phyloP scores from a whole-genome alignment of 176 grass and related monocot genomes.

The Dendrocalamus sinicus region DNA sequence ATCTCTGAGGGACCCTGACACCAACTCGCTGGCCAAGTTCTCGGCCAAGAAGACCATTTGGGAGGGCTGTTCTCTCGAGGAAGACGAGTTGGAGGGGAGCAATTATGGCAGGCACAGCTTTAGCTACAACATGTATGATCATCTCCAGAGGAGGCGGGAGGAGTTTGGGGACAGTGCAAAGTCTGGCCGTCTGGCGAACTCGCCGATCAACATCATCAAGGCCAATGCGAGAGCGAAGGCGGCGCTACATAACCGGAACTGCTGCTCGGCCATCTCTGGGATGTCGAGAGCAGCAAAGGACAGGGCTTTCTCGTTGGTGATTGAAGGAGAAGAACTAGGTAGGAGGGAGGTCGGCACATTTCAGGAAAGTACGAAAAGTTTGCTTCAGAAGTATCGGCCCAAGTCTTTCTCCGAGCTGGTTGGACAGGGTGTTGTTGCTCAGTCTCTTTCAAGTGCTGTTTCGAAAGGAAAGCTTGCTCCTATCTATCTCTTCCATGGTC shows the following conservation, averaged over 20 bases:
- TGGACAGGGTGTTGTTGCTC: conserved; percentile 66
- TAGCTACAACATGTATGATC: conserved; percentile 58
- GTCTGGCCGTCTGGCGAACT: conserved; percentile 11
- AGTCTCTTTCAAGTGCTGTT: conserved; percentile 67
- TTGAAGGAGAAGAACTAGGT: conserved; percentile 44
- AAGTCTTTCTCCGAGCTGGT: conserved; percentile 69
- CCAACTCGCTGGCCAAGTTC: conserved; percentile 88
- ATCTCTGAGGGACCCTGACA: conserved; percentile 93
- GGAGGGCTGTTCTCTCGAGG: conserved; percentile 59
- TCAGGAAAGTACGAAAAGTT: conserved; percentile 59
- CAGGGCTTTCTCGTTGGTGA: conserved; percentile 34
- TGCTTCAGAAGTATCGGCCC: conserved; percentile 77
- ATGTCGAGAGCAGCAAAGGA: conserved; percentile 51
- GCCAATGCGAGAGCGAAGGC: conserved; percentile 56
- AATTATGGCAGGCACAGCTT: conserved; percentile 66
- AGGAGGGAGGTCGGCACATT: conserved; percentile 37
- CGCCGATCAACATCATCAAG: conserved; percentile 52
- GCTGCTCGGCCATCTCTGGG: conserved; percentile 39
- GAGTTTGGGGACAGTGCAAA: conserved; percentile 48
- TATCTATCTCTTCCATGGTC: conserved; percentile 87
- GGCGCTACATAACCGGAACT: conserved; percentile 47
- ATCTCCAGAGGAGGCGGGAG: conserved; percentile 60
- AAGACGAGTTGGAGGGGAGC: conserved; percentile 46
- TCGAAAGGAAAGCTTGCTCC: conserved; percentile 60
- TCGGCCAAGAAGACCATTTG: conserved; percentile 72